Base-by-base conservation (phyloP, 2,329 filamentous ascomycete species). In the Colletotrichum agaves region DNA sequence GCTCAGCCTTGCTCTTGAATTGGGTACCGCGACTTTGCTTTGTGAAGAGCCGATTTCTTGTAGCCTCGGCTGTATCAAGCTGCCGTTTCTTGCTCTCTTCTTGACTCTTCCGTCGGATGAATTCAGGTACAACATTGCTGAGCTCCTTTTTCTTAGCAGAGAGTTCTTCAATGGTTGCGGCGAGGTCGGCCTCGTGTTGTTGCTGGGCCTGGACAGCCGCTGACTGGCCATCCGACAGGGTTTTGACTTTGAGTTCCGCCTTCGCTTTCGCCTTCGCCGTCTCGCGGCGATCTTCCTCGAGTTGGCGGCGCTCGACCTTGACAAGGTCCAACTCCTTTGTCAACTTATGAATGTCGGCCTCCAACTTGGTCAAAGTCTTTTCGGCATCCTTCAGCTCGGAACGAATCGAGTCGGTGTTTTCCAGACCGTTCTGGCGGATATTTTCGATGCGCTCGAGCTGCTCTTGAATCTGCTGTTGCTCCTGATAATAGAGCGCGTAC, bases 401-500 rank as follows among this genome's bases (percentile, higher is more conserved):
- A 41, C 93, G 90, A 73, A 93, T 93, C 63, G 91, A 90, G 73
- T 97, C 94, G 17, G 92, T 93, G 69, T 91, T 92, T 71, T 97
- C 94, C 31, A 94, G 89, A 1, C 95, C 94, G 35, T 90, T 91
- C 73, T 94, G 91, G 60, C 94, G 88, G 56, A 90, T 88, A 65
- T 91, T 91, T 72, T 98, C 95, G 44, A 99, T 89, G 63, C 90
- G 90, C 61, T 96, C 93, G 17, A 99, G 86, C 3, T 91, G 89
- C 49, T 89, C 88, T 67, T 91, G 85, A 39, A 97, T 89, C 21
- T 92, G 91, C 17, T 91, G 87, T 76, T 98, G 94, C 74, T 98
- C 93, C 69, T 93, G 91, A 72, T 96, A 91, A 79, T 97, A 94
- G 74, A 97, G 94, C 0, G 94, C 96, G 76, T 98, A 98, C 78